Evolutionary conservation across 1,139 yeast genomes (phyloP).

Genomic region (Kodamaea arcana): DNA sequence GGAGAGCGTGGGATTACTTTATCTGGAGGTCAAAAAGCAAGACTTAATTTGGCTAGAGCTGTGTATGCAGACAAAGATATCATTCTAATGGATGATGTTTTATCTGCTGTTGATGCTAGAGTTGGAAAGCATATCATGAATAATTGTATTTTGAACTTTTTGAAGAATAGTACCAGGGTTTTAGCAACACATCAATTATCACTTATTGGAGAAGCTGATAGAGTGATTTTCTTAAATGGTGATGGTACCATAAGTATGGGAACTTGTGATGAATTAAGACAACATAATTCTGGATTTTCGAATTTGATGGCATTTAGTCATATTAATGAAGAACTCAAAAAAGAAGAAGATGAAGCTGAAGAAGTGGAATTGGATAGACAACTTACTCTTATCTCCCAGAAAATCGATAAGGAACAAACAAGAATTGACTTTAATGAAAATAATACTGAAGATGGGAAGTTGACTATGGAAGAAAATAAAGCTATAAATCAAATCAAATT

Average conservation of each 20-base stretch:
- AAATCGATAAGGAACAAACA: constrained; percentile 19
- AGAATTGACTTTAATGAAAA: constrained; percentile 16
- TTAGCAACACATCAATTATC: constrained; percentile 85
- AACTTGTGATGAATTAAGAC: constrained; percentile 46
- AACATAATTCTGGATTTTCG: constrained; percentile 42
- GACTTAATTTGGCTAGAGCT: constrained; percentile 80
- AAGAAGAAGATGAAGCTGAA: constrained; percentile 11
- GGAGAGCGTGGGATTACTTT: constrained; percentile 91
- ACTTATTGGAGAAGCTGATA: constrained; percentile 62
- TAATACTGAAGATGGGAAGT: constrained; percentile 27
- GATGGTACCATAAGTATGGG: constrained; percentile 64
- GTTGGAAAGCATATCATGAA: constrained; percentile 82
- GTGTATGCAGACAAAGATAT: constrained; percentile 67
- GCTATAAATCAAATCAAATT: constrained; percentile 15
- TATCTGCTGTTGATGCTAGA: constrained; percentile 88
- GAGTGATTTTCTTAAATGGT: constrained; percentile 62
- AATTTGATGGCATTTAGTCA: constrained; percentile 49
- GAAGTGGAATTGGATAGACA: constrained; percentile 14
- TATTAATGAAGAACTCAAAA: constrained; percentile 18
- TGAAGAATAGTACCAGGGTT: constrained; percentile 61
- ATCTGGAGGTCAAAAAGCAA: constrained; percentile 92
- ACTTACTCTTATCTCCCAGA: constrained; percentile 26
- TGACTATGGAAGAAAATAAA: constrained; percentile 22
- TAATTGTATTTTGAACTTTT: constrained; percentile 57
- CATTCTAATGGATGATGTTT: constrained; percentile 75